phyloP scores from a whole-genome alignment of 2,329 filamentous ascomycete genomes.

The Beauveria rudraprayagi region DNA sequence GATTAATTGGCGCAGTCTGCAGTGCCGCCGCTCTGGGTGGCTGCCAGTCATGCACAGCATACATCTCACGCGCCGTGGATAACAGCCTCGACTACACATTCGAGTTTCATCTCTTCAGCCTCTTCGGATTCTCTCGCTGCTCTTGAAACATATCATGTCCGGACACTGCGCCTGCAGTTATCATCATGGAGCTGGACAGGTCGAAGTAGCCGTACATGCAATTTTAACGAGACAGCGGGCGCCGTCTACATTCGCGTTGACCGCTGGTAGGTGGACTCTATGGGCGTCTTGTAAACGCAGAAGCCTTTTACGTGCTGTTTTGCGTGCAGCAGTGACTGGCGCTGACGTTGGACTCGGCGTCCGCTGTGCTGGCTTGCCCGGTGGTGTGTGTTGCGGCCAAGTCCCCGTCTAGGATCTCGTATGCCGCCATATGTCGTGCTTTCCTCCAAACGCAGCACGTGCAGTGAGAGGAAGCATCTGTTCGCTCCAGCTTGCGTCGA shows the following conservation, averaged over 20 bases:
- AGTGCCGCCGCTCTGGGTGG: background rate
- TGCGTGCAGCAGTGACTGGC: constrained; percentile 39
- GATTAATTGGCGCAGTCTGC: background rate
- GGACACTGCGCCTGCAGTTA: background rate
- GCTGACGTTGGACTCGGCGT: constrained; percentile 29
- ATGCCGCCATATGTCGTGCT: constrained; percentile 38
- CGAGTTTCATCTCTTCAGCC: background rate
- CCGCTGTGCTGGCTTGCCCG: constrained; percentile 20
- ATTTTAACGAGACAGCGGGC: too few species aligned
- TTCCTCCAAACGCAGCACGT: constrained; percentile 20
- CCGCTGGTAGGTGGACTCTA: constrained; percentile 21
- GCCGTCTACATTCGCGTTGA: background rate
- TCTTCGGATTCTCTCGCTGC: background rate
- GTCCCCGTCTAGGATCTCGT: constrained; percentile 31
- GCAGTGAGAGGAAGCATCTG: constrained; percentile 21
- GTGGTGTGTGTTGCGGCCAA: constrained; percentile 29
- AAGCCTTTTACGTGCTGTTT: constrained; percentile 28
- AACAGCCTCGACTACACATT: background rate
- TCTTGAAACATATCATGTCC: background rate
- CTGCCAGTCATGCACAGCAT: too few species aligned
- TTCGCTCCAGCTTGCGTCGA: constrained; percentile 28
- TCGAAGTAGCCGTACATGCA: too few species aligned
- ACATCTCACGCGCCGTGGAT: background rate
- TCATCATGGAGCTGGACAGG: too few species aligned
- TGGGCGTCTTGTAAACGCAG: constrained; percentile 29